Conservation (phyloP, 441 rosid genomes). For the Kokia cookei region DNA sequence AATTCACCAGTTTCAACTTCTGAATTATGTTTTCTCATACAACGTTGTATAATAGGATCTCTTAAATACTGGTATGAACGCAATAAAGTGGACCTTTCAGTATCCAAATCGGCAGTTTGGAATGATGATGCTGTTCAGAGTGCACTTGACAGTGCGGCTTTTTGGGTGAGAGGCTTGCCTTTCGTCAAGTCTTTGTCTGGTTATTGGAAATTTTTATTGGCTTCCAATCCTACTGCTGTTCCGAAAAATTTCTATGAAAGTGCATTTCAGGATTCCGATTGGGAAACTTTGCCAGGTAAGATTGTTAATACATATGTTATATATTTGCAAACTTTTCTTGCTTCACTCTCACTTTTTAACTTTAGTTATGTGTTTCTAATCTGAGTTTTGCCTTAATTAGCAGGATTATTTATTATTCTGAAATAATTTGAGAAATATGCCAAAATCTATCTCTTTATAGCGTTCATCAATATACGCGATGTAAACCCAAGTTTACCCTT, state of each 20-base stretch:
- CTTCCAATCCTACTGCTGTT: constrained; percentile 55
- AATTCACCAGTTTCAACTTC: neutral
- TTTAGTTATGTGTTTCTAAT: constrained; percentile 2
- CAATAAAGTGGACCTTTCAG: constrained; percentile 63
- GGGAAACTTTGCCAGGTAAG: constrained; percentile 79
- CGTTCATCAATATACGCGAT: neutral
- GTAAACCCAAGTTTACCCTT: neutral
- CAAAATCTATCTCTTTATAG: neutral
- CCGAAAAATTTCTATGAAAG: constrained; percentile 53
- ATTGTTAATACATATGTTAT: neutral
- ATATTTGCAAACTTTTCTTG: neutral
- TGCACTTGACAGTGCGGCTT: constrained; percentile 75
- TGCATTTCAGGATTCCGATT: constrained; percentile 65
- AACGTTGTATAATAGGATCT: constrained; percentile 45
- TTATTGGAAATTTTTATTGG: constrained; percentile 83
- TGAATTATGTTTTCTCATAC: neutral
- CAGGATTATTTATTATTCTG: neutral
- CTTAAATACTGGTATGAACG: constrained; percentile 85
- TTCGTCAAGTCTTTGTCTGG: constrained; percentile 85
- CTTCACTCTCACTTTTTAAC: neutral
- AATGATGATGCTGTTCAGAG: constrained; percentile 73
- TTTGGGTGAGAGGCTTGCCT: constrained; percentile 81
- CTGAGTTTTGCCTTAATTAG: neutral
- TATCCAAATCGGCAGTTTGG: constrained; percentile 80
- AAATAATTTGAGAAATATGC: neutral